Evolutionary conservation across 257 asterid species (phyloP), one percentile per base, ranked within the genome.

Genomic region (Solanum commersonii): DNA sequence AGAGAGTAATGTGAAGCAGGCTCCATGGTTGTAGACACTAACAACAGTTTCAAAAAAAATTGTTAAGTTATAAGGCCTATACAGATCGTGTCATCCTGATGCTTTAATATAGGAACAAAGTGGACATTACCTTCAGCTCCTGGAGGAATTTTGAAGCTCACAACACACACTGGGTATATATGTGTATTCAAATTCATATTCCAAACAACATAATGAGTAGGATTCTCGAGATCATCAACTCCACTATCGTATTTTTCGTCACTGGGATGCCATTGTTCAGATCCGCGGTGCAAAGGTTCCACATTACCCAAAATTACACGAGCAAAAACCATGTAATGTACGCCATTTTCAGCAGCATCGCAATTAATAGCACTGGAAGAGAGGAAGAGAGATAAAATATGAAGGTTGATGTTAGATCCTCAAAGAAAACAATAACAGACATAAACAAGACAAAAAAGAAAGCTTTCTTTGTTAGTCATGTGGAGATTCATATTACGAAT

Each of bases 271-370:
- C 91, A 96, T 92, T 96, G 99, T 85, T 92, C 91, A 71, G 95
- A 95, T 88, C 98, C 98, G 84, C 87, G 87, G 82, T 12, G 90
- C 92, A 97, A 91, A 90, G 86, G 93, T 96, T 97, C 99, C 98
- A 91, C 90, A 87, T 88, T 92, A 71, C 94, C 94, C 92, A 92
- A 90, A 87, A 92, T 91, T 35, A 92, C 94, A 85, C 89, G 90
- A 81, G 92, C 90, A 59, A 94, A 90, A 90, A 94, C 89, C 95
- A 96, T 87, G 88, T 95, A 92, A 8, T 93, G 93, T 60, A 93
- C 56, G 35, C 93, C 98, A 88, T 95, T 95, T 93, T 96, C 98
- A 93, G 95, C 98, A 95, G 92, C 94, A 94, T 96, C 98, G 90
- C 92, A 91, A 86, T 44, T 79, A 27, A 44, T 44, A 25, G 85